Conservation (phyloP, 345 rosid species). For the Cardamine chenopodiifolia region DNA sequence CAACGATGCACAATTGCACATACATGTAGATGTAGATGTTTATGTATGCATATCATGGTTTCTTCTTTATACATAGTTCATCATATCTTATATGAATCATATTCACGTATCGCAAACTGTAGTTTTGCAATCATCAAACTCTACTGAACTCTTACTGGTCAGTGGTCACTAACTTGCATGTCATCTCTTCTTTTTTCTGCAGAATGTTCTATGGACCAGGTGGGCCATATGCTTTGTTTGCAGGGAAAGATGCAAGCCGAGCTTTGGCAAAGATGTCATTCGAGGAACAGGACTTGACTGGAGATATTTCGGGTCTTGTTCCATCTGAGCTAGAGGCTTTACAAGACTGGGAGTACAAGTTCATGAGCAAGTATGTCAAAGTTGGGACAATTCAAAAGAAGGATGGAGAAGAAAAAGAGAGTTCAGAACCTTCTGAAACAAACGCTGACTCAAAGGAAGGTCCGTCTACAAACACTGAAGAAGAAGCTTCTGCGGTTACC, state of each 20-base stretch:
- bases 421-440: constrained; percentile 45
- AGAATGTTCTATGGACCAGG: constrained; percentile 99
- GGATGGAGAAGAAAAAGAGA: constrained; percentile 50
- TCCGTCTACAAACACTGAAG: constrained; percentile 41
- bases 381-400: constrained; percentile 75
- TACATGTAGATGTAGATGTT: too few species aligned
- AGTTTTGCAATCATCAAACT: too few species aligned
- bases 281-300: constrained; percentile 84
- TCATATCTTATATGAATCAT: too few species aligned
- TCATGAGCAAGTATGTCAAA: constrained; percentile 94
- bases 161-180: not conserved
- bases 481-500: constrained; percentile 30
- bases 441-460: constrained; percentile 48
- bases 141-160: not conserved
- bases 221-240: constrained; percentile 92
- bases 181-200: constrained; percentile 22
- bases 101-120: too few species aligned
- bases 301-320: constrained; percentile 90
- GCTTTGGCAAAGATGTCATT: constrained; percentile 99
- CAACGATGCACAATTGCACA: too few species aligned
- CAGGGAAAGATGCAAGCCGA: constrained; percentile 97
- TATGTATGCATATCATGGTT: too few species aligned
- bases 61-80: too few species aligned
- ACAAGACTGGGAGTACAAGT: constrained; percentile 98
- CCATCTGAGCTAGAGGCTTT: constrained; percentile 89